These are phyloP conservation scores for Hypoxylon sp. DNA, from an alignment of 2,329 filamentous ascomycete genomes.

Conservation along the genomic window DNA sequence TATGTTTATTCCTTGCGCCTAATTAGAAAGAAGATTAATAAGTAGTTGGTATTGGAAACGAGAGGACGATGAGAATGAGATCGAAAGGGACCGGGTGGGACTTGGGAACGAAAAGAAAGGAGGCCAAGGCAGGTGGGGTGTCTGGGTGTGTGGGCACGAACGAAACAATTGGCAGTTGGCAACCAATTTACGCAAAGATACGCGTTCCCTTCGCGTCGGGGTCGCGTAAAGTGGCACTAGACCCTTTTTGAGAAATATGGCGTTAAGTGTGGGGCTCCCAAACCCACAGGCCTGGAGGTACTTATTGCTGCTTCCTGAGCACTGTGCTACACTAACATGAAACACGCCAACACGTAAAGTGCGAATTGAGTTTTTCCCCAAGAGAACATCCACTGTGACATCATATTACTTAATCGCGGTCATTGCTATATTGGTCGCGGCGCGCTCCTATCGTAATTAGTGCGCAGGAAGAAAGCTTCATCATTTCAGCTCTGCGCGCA, in stretches of 20 bases:
- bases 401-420: slow-evolving; percentile 23
- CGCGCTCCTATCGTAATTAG: slow-evolving; percentile 21
- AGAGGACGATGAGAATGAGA: not conserved
- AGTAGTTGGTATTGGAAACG: slow-evolving; percentile 4
- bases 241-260: slow-evolving; percentile 39
- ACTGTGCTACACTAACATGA: not conserved
- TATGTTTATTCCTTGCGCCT: slow-evolving; percentile 9
- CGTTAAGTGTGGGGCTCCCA: not conserved
- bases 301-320: not conserved
- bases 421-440: slow-evolving; percentile 20
- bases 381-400: slow-evolving; percentile 32
- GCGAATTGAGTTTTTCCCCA: not conserved
- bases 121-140: slow-evolving; percentile 20
- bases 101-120: slow-evolving; percentile 17
- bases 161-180: slow-evolving; percentile 25
- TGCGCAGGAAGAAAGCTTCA: not conserved
- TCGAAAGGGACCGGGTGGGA: slow-evolving; percentile 15
- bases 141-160: slow-evolving; percentile 2
- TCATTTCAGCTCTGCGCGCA: slow-evolving; percentile 4
- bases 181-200: slow-evolving; percentile 5
- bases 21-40: not conserved
- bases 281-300: not conserved
- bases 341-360: slow-evolving; percentile 8
- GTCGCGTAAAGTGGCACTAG: slow-evolving; percentile 63
- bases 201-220: slow-evolving; percentile 46